Evolutionary conservation across 73 alveolate genomes (phyloP).

Genomic region (Tetrahymena borealis): DNA sequence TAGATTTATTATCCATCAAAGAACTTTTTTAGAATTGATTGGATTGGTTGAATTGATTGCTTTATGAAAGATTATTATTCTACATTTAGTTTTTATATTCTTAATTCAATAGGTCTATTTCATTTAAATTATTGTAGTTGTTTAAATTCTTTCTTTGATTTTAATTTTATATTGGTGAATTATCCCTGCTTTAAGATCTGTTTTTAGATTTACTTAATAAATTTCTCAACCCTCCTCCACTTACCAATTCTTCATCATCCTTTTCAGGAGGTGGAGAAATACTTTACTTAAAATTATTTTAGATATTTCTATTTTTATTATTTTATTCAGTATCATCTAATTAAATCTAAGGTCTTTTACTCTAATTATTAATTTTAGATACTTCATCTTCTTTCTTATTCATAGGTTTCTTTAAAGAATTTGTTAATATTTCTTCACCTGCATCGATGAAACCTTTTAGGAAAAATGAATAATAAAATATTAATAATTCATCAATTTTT

Average conservation of each 20-base stretch:
- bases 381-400: not conserved
- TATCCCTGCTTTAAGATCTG: not conserved
- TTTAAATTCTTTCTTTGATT: not conserved
- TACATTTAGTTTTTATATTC: not conserved
- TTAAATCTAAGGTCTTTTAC: not conserved
- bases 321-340: not conserved
- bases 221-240: not conserved
- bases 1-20: not conserved
- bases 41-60: not conserved
- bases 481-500: not conserved
- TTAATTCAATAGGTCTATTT: not conserved
- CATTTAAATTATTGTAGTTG: not conserved
- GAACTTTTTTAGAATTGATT: not conserved
- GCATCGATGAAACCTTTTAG: not conserved
- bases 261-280: not conserved
- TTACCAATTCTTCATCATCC: not conserved
- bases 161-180: not conserved
- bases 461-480: not conserved
- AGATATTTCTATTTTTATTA: not conserved
- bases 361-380: not conserved
- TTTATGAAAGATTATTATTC: not conserved
- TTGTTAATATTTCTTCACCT: not conserved
- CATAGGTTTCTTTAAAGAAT: not conserved
- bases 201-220: not conserved
- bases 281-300: not conserved